These are phyloP conservation scores for Solanum corneliomulleri DNA, from an alignment of 257 asterid species.

Conservation along the genomic window DNA sequence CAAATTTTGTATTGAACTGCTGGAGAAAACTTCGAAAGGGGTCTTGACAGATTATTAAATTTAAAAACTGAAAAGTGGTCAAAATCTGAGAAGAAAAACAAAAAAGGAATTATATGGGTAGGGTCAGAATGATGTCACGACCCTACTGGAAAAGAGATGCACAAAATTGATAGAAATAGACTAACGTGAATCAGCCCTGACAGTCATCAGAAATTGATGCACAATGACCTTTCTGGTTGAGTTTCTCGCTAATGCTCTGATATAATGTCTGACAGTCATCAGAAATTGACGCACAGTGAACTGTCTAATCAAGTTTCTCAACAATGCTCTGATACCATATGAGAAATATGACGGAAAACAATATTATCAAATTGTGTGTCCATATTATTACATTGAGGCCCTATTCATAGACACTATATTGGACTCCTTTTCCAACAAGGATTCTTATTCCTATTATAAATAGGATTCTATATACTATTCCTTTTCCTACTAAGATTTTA, in stretches of 20 bases:
- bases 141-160: neutral
- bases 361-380: neutral
- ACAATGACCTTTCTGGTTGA: neutral
- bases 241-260: neutral
- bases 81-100: neutral
- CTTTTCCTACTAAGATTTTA: neutral
- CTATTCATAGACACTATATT: neutral
- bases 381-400: neutral
- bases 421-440: neutral
- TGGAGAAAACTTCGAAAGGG: neutral
- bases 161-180: neutral
- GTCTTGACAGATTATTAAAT: neutral
- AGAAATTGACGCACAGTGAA: neutral
- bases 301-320: neutral
- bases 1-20: neutral
- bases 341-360: neutral
- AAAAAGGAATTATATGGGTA: neutral
- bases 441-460: neutral
- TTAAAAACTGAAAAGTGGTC: neutral
- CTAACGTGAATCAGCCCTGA: neutral
- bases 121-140: neutral
- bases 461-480: neutral
- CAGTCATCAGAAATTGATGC: neutral
- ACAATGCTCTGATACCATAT: neutral
- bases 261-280: neutral